Evolutionary conservation across 2,329 filamentous ascomycete genomes (phyloP).

Genomic region (Trichoderma atroviride): DNA sequence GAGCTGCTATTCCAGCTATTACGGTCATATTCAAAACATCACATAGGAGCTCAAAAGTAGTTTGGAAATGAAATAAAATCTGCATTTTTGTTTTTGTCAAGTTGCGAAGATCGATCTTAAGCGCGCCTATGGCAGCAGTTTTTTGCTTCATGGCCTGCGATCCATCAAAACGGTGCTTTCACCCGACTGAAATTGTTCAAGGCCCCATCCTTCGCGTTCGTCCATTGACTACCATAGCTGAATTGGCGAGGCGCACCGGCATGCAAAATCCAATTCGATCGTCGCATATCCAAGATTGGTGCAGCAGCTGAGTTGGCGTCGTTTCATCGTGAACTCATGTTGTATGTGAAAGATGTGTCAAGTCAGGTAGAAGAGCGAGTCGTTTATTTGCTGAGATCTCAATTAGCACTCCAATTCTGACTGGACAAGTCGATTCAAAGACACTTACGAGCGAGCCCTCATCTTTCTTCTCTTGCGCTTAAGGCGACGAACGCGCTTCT

Average conservation of each 20-base stretch:
- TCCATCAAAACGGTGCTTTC: slow-evolving; percentile 36
- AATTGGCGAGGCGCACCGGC: slow-evolving; percentile 24
- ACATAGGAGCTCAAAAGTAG: not conserved
- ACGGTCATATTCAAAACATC: not conserved
- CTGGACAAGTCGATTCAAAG: not conserved
- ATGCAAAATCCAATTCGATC: slow-evolving; percentile 14
- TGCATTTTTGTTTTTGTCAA: slow-evolving; percentile 36
- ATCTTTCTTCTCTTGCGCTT: slow-evolving; percentile 99
- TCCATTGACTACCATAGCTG: slow-evolving; percentile 31
- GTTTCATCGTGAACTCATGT: slow-evolving; percentile 39
- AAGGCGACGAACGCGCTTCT: slow-evolving; percentile 98
- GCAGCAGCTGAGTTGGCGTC: slow-evolving; percentile 34
- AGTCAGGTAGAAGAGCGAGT: slow-evolving; percentile 61
- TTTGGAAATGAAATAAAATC: slow-evolving; percentile 31
- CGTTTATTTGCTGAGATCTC: slow-evolving; percentile 64
- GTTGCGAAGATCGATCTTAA: slow-evolving; percentile 32
- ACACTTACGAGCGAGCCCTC: slow-evolving; percentile 88
- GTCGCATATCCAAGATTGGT: slow-evolving; percentile 5
- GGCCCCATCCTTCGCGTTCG: slow-evolving; percentile 39
- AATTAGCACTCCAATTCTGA: slow-evolving; percentile 39
- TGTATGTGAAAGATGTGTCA: slow-evolving; percentile 49
- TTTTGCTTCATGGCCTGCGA: slow-evolving; percentile 33
- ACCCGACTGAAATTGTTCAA: slow-evolving; percentile 40
- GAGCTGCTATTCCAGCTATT: not conserved
- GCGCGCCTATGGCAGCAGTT: slow-evolving; percentile 36